A percentile compares a stretch with the other conserved stretches of the same genome.
Conservation (phyloP, 2,329 filamentous ascomycete genomes). For the Diaporthe velutina region DNA sequence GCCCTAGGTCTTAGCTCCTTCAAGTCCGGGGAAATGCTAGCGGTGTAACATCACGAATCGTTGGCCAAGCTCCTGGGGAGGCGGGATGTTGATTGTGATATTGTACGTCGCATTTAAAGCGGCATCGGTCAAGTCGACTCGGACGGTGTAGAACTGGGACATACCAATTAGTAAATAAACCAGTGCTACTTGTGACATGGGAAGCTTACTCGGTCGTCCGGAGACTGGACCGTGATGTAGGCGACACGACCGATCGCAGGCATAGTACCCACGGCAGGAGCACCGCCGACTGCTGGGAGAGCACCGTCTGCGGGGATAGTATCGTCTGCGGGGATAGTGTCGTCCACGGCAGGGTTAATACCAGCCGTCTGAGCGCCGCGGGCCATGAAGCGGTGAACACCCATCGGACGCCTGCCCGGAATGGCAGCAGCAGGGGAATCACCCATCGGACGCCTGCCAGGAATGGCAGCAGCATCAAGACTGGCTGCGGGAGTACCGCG, state of each 20-base stretch:
- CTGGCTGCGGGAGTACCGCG: not conserved
- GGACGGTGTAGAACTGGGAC: not conserved
- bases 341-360: not conserved
- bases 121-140: not conserved
- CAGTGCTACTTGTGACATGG: not conserved
- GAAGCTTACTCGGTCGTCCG: not conserved
- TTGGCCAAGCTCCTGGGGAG: not conserved
- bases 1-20: not conserved
- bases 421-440: no score
- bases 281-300: not conserved
- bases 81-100: not conserved
- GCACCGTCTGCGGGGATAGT: not conserved
- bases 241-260: not conserved
- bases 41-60: not conserved
- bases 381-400: no score
- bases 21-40: not conserved
- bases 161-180: not conserved
- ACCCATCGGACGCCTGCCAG: not conserved
- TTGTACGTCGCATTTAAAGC: not conserved
- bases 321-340: not conserved
- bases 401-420: no score
- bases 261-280: not conserved
- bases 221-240: constrained; percentile 1
- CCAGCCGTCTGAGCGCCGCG: not conserved
- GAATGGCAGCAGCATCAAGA: not conserved